Evolutionary conservation across 768 basidiomycete species (phyloP), one percentile per base, ranked within the genome.

Genomic region (Panus rudis): DNA sequence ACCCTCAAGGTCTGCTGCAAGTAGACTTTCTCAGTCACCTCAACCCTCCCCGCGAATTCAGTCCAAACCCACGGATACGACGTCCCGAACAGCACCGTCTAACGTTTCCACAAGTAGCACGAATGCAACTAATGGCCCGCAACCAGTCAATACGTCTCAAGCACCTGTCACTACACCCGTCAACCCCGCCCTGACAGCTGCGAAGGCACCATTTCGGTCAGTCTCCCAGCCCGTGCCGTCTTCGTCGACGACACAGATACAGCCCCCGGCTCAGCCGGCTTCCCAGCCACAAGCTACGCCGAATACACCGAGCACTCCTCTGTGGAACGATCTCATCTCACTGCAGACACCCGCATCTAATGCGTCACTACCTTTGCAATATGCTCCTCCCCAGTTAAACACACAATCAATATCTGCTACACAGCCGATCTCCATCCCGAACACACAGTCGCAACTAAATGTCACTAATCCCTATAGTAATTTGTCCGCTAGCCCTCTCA

Each of bases 171-270:
- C 40, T 28, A 42, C 59, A 12, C n/a, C 52, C 58, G 23, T 24
- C 54, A 3, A 44, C 49, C 2, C 59, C 62, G 17, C 49, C 13
- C 51, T n/a, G 6, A 25, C 35, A 24, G 13, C 20, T 20, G 22
- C 25, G 31, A n/a, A 48, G 11, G 28, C 57, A 17, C 55, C 56
- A 22, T 45, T 47, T 5, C 60, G 63, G 37, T 64, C 64, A 0
- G 44, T 45, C 11, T 67, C 70, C 5, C 70, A 70, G n/a, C 66
- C 69, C 1, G 51, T 60, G 16, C n/a, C 54, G 10, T 6, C 42
- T n/a, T 6, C 20, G 6, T 40, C 42, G 3, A 46, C 41, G 1
- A 28, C 47, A 19, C 41, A 37, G 16, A 24, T 48, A 4, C 7
- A 44, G 2, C 28, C 16, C 23, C 5, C 46, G 11, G 51, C 50